Evolutionary conservation across 75 land plant genomes (phyloP), one percentile per base, ranked within the genome.

Genomic region (Selaginella tamariscina): DNA sequence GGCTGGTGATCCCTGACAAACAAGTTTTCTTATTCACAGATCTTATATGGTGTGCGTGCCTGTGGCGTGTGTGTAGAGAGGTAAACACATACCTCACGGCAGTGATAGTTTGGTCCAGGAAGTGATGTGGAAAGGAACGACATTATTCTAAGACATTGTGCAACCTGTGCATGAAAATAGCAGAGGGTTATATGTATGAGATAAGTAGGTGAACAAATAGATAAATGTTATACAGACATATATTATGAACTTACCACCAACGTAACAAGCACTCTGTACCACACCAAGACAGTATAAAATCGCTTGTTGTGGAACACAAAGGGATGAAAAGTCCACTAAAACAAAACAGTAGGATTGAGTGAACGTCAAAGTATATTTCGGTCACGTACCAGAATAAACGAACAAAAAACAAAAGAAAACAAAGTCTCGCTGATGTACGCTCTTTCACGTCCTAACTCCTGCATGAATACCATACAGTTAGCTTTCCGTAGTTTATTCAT

Each of bases 51-150:
- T n/a, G n/a, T 49, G 54, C 11, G 20, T 49, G 54, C 20, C 54
- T n/a, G n/a, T n/a, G n/a, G n/a, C n/a, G n/a, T n/a, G n/a, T n/a
- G n/a, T n/a, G n/a, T n/a, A n/a, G n/a, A n/a, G n/a, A n/a, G n/a
- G 70, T 1, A 65, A 20, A 5, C 13, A 31, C 55, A 65, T 56
- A 88, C 99, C 96, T 95, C 99, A 20, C 88, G 97, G 68, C 99
- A 95, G 44, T 95, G 99, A 73, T 95, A 95, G 68, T 95, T 95
- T 32, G 99, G 97, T 54, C 97, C 99, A 59, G 99, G 99, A 66
- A 95, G 86, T 71, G 86, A 89, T 29, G 99, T 95, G 32, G 88
- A 79, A 75, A 87, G 75, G 72, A 95, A 95, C 11, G 99, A 87
- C 13, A 86, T 62, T 33, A 95, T 78, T 49, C 99, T 71, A 28